Conservation (phyloP, 495 filamentous ascomycete genomes). For the Penicillium nucicola region DNA sequence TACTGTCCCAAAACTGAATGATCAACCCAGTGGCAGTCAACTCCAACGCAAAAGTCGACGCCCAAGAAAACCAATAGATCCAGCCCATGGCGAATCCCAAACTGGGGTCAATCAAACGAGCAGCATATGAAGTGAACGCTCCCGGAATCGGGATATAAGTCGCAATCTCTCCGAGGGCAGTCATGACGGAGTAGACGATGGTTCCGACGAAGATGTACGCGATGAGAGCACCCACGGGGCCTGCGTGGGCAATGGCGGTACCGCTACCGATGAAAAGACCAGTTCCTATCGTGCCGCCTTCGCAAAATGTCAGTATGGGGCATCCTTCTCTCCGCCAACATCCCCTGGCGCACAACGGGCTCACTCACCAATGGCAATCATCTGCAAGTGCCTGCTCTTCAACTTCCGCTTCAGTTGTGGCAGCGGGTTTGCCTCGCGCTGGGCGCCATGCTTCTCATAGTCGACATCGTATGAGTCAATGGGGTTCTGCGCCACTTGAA, state of each 20-base stretch:
- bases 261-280: slow-evolving; percentile 78
- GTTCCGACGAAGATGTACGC: slow-evolving; percentile 64
- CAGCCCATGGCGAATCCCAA: slow-evolving; percentile 79
- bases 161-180: slow-evolving; percentile 65
- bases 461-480: slow-evolving; percentile 29
- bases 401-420: slow-evolving; percentile 56
- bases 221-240: slow-evolving; percentile 67
- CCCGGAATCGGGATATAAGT: slow-evolving; percentile 77
- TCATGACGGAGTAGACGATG: slow-evolving; percentile 59
- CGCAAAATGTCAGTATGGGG: slow-evolving; percentile 45
- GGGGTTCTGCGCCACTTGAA: slow-evolving; percentile 15
- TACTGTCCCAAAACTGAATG: slow-evolving; percentile 68
- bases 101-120: slow-evolving; percentile 68
- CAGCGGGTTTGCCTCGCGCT: slow-evolving; percentile 36
- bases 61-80: slow-evolving; percentile 67
- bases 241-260: slow-evolving; percentile 59
- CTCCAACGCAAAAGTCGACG: slow-evolving; percentile 71
- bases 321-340: slow-evolving; percentile 5
- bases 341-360: slow-evolving; percentile 33
- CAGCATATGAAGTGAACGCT: slow-evolving; percentile 70
- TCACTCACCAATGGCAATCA: slow-evolving; percentile 66
- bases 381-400: slow-evolving; percentile 67
- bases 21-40: slow-evolving; percentile 71
- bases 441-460: slow-evolving; percentile 43
- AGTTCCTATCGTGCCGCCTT: slow-evolving; percentile 76